Evolutionary conservation across 1,284 basidiomycete species (phyloP).

Genomic region (Kalmanozyma brasiliensis): DNA sequence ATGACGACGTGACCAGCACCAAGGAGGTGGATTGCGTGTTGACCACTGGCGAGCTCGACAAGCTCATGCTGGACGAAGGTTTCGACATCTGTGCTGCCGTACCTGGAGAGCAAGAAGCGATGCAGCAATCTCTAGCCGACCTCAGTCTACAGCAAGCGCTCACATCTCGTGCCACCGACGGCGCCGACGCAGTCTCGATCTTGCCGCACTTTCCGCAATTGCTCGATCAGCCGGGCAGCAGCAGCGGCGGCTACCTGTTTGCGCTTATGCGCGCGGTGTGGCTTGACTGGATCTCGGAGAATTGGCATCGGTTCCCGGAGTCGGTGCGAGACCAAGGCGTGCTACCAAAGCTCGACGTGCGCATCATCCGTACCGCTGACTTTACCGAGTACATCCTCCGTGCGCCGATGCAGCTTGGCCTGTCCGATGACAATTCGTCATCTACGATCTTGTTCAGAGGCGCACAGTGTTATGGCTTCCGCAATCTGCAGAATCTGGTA

Average conservation of each 20-base stretch:
- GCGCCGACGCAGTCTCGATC: slow-evolving; percentile 1
- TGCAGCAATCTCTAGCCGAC: slow-evolving; percentile 15
- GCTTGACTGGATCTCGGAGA: slow-evolving; percentile 40
- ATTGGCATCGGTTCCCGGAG: slow-evolving; percentile 21
- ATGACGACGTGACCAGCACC: slow-evolving; percentile 66
- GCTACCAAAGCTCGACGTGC: slow-evolving; percentile 52
- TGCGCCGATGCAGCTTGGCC: slow-evolving; percentile 18
- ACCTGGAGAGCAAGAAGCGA: slow-evolving; percentile 59
- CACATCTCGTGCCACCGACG: not conserved
- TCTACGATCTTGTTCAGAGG: slow-evolving; percentile 80
- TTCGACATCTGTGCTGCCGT: slow-evolving; percentile 79
- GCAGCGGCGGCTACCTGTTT: slow-evolving; percentile 93
- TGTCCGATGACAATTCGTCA: not conserved
- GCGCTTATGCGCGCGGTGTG: slow-evolving; percentile 64
- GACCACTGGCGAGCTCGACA: slow-evolving; percentile 92
- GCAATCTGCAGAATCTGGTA: slow-evolving; percentile 96
- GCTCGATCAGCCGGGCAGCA: slow-evolving; percentile 81
- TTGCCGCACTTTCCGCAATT: slow-evolving; percentile 75
- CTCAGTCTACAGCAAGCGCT: slow-evolving; percentile 28
- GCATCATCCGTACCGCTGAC: slow-evolving; percentile 69
- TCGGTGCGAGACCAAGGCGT: slow-evolving; percentile 15
- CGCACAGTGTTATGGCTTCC: slow-evolving; percentile 95
- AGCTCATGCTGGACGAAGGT: slow-evolving; percentile 82
- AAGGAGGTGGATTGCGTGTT: slow-evolving; percentile 97
- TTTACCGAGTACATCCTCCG: slow-evolving; percentile 74